These are phyloP conservation scores for Ramularia endophylla DNA, from an alignment of 2,329 filamentous ascomycete genomes.

Conservation along the genomic window DNA sequence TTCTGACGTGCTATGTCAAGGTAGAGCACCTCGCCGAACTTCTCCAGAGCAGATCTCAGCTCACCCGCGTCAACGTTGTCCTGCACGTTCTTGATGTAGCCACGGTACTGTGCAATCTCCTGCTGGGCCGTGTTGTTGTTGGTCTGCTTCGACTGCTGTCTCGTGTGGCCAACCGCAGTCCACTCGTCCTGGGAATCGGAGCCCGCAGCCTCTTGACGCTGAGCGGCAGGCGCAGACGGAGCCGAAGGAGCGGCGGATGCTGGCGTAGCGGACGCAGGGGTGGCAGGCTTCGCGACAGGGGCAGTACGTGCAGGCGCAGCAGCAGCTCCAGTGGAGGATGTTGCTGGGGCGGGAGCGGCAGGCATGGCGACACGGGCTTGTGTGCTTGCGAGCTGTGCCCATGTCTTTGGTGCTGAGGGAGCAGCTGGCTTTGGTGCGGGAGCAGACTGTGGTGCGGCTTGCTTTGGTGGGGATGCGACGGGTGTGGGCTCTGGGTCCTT, in stretches of 20 bases:
- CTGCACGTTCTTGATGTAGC: constrained; percentile 93
- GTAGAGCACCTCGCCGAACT: constrained; percentile 60
- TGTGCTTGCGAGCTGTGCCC: constrained; percentile 64
- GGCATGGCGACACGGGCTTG: constrained; percentile 41
- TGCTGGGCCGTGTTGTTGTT: constrained; percentile 55
- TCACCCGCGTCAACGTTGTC: constrained; percentile 75
- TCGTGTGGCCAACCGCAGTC: constrained; percentile 85
- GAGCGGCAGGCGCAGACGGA: constrained; percentile 31
- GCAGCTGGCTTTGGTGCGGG: constrained; percentile 48
- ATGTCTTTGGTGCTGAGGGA: constrained; percentile 55
- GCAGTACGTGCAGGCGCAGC: constrained; percentile 29
- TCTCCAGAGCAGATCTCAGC: constrained; percentile 63
- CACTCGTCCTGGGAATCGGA: constrained; percentile 63
- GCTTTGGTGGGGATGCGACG: constrained; percentile 34
- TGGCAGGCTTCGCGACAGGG: constrained; percentile 21
- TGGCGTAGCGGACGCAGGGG: constrained; percentile 26
- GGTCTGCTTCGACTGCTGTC: constrained; percentile 64
- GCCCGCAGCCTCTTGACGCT: constrained; percentile 33
- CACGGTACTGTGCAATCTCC: constrained; percentile 70
- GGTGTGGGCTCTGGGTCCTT: constrained; percentile 54
- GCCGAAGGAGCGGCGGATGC: constrained; percentile 21
- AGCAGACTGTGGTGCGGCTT: constrained; percentile 45
- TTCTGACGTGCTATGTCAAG: constrained; percentile 64
- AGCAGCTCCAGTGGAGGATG: constrained; percentile 29
- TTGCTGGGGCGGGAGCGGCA: constrained; percentile 29